Conservation (phyloP, 2,329 filamentous ascomycete genomes). For the Colletotrichum noveboracense region DNA sequence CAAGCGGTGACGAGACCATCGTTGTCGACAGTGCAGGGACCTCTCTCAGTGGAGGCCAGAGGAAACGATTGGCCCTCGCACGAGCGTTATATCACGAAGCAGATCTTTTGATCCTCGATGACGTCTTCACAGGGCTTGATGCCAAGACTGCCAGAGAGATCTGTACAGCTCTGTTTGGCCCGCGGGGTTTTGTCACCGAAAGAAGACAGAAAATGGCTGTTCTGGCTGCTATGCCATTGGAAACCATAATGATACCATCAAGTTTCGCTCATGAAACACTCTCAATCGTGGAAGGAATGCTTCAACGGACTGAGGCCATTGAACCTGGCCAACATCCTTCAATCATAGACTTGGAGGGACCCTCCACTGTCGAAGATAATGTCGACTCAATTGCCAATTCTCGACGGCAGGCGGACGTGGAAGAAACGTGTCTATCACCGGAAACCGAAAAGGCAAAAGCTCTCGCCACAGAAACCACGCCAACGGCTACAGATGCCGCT, state of each 20-base stretch:
- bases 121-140: neutral
- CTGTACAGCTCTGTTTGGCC: neutral
- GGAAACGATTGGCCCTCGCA: neutral
- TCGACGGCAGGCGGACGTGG: accelerated
- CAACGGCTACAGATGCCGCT: neutral
- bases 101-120: neutral
- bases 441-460: neutral
- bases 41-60: neutral
- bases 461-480: neutral
- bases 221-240: neutral
- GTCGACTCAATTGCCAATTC: neutral
- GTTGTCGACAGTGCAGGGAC: neutral
- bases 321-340: neutral
- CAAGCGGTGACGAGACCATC: neutral
- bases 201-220: neutral
- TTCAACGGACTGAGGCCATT: neutral
- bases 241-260: neutral
- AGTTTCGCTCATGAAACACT: neutral
- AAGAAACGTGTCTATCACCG: neutral
- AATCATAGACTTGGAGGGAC: neutral
- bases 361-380: neutral
- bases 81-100: neutral
- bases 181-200: neutral
- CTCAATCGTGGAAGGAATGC: neutral
- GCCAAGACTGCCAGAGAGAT: neutral